Evolutionary conservation across 768 basidiomycete genomes (phyloP).

Genomic region (Rhizopogon sp.): DNA sequence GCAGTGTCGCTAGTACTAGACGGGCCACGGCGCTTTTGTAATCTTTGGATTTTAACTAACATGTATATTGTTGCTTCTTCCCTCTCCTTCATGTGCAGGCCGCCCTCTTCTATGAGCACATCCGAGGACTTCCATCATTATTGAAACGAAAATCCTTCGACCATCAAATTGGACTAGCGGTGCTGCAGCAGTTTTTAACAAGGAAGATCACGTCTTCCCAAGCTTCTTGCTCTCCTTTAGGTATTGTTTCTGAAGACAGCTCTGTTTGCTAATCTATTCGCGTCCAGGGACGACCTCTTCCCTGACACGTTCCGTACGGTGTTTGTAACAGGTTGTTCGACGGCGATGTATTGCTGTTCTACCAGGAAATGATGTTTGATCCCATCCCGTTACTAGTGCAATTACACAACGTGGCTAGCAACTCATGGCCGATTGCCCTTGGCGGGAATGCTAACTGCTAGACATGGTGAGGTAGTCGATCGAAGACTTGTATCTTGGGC

Average conservation of each 20-base stretch:
- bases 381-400: not conserved
- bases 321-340: not conserved
- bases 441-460: too few species aligned
- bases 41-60: not conserved
- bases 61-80: not conserved
- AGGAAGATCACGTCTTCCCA: not conserved
- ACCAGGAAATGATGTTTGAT: not conserved
- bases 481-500: too few species aligned
- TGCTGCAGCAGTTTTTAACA: not conserved
- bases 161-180: not conserved
- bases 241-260: not conserved
- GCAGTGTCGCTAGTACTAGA: too few species aligned
- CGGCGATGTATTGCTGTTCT: not conserved
- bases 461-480: too few species aligned
- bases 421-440: too few species aligned
- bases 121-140: not conserved
- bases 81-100: too few species aligned
- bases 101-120: too few species aligned
- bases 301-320: not conserved
- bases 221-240: not conserved
- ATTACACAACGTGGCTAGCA: not conserved
- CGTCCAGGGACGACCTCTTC: not conserved
- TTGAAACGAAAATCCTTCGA: not conserved
- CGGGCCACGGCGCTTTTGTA: not conserved
- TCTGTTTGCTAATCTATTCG: not conserved